Evolutionary conservation across 768 basidiomycete species (phyloP), one percentile per base, ranked within the genome.

Genomic region (Epithele typhae): DNA sequence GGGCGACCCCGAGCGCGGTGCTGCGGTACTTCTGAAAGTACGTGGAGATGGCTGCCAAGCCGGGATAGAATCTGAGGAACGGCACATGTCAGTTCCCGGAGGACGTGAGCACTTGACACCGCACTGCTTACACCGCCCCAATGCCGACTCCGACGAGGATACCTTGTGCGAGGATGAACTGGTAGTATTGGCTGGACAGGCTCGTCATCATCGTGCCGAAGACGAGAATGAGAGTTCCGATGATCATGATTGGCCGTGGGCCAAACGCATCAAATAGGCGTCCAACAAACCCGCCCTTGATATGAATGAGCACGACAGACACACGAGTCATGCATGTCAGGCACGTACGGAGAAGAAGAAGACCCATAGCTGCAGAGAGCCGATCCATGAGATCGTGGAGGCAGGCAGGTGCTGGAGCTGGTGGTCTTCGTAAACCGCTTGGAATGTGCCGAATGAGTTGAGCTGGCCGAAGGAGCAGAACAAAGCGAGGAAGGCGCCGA

Each of bases 401-500:
- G 78, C 66, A 12, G 77, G 63, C 27, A 73, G 52, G 52, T 70
- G 60, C 15, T 60, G 59, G 15, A 87, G 70, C 59, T 86, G 79
- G 60, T 87, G 78, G 12, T 62, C 63, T 9, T 73, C 68, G 54
- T 87, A 87, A 77, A 79, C 86, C 11, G 78, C 64, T 60, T 85
- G 81, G 60, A 79, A 87, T 34, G 81, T 82, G 14, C 85, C 85
- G 52, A 86, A 87, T 37, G 84, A 76, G 43, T 72, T 82, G 69
- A 86, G 77, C 54, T 79, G 81, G 8, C 85, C 85, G 59, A 87
- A 85, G 2, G 82, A 79, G 59, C 76, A 82, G 64, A 84, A 79
- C 7, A 87, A 68, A 7, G 79, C 78, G 22, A 84, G 59, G 60
- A 82, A 84, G 0, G 82, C 81, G 1, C 85, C 86, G 34, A 78